Evolutionary conservation across 176 grass and related monocot genomes (phyloP).

Genomic region (Juncus inflexus): DNA sequence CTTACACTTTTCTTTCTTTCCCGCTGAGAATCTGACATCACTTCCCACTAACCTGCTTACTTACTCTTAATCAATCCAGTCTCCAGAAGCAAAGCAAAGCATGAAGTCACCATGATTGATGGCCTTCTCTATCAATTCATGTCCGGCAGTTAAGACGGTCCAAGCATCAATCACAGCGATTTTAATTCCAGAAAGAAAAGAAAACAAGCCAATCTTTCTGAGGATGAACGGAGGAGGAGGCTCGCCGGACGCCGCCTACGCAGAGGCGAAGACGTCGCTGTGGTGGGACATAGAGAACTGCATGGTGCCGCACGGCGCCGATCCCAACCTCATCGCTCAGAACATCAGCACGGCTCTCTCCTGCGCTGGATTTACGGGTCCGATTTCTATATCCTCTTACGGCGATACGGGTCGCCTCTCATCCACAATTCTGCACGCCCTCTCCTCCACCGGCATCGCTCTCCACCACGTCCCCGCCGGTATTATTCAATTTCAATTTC

Average conservation of each 20-base stretch:
- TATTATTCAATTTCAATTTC: conserved; percentile 38
- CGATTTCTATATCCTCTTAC: conserved; percentile 77
- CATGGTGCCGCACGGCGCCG: too few species aligned
- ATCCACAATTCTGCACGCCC: conserved; percentile 50
- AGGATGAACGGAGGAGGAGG: conserved; percentile 23
- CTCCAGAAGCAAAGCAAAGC: too few species aligned
- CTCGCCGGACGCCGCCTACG: conserved; percentile 32
- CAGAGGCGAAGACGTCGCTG: conserved; percentile 67
- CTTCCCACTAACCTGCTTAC: too few species aligned
- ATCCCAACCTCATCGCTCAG: too few species aligned
- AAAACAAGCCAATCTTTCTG: too few species aligned
- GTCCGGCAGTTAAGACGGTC: too few species aligned
- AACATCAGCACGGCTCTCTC: conserved; percentile 41
- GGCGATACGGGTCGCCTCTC: conserved; percentile 45
- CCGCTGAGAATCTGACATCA: too few species aligned
- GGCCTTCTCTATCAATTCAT: too few species aligned
- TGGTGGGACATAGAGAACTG: conserved; percentile 80
- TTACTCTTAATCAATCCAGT: background rate
- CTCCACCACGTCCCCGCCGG: conserved; percentile 94
- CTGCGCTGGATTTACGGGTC: conserved; percentile 54
- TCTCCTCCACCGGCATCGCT: conserved; percentile 87
- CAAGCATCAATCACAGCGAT: too few species aligned
- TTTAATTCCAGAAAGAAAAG: too few species aligned
- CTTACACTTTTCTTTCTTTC: conserved; percentile 17
- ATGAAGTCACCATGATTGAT: too few species aligned